Percentiles rank a stretch among this genome's conserved stretches.
Evolutionary conservation across 345 rosid genomes (phyloP).

Genomic region (Populus euphratica): DNA sequence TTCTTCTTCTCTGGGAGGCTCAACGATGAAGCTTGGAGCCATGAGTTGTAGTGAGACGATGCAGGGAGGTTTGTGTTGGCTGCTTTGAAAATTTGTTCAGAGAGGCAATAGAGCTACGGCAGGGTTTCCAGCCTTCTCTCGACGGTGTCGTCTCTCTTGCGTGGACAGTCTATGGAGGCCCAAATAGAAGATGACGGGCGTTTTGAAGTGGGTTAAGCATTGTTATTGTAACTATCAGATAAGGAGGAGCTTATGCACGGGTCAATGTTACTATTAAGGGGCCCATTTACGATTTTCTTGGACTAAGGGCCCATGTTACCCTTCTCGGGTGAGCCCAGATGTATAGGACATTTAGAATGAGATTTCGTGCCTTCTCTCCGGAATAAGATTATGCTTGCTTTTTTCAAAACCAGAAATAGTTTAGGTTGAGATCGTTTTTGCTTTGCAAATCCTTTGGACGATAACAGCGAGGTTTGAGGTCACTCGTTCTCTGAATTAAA

Average conservation of each 20-base stretch:
- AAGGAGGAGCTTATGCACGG: too few relatives aligned
- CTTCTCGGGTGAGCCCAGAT: not conserved
- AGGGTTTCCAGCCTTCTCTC: not conserved
- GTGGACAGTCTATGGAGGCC: not conserved
- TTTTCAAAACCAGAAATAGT: too few relatives aligned
- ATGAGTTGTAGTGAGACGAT: constrained; percentile 6
- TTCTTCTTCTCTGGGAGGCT: constrained; percentile 71
- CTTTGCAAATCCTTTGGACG: too few relatives aligned
- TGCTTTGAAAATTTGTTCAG: not conserved
- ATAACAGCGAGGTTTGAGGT: too few relatives aligned
- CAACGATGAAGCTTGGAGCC: constrained; percentile 52
- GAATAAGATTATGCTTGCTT: too few relatives aligned
- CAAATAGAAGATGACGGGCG: not conserved
- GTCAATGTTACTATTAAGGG: too few relatives aligned
- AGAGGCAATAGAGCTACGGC: not conserved
- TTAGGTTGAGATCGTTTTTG: too few relatives aligned
- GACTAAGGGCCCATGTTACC: not conserved
- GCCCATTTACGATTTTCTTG: not conserved
- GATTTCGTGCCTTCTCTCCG: too few relatives aligned
- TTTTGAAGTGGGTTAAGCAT: not conserved
- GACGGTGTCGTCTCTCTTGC: not conserved
- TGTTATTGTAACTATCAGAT: too few relatives aligned
- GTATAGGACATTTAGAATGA: too few relatives aligned
- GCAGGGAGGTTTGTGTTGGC: not conserved
- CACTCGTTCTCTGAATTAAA: too few relatives aligned